These are phyloP conservation scores for Penicillium nordicum DNA, from an alignment of 2,329 filamentous ascomycete genomes.

Conservation along the genomic window DNA sequence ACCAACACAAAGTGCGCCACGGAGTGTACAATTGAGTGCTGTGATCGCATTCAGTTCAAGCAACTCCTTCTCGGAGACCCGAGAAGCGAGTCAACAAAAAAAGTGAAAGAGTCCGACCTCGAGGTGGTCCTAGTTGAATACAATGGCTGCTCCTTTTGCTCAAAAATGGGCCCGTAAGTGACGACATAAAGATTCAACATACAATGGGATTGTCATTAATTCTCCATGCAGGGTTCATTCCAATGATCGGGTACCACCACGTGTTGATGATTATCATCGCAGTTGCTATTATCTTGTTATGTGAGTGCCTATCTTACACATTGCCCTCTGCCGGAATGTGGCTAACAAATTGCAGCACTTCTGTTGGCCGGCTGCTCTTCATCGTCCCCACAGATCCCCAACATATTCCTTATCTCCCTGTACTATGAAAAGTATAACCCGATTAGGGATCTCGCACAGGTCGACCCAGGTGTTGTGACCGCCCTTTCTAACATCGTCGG, in stretches of 20 bases:
- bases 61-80: slow-evolving; percentile 40
- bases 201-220: slow-evolving; percentile 8
- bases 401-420: slow-evolving; percentile 96
- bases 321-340: slow-evolving; percentile 9
- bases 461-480: slow-evolving; percentile 80
- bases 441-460: slow-evolving; percentile 77
- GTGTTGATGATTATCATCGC: slow-evolving; percentile 97
- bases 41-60: slow-evolving; percentile 4
- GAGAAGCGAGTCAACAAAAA: slow-evolving; percentile 37
- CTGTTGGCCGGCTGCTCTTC: slow-evolving; percentile 94
- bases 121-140: slow-evolving; percentile 11
- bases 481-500: slow-evolving; percentile 90
- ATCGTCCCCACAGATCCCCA: slow-evolving; percentile 88
- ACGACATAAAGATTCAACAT: background rate
- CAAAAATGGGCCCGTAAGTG: slow-evolving; percentile 38
- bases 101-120: slow-evolving; percentile 12
- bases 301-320: slow-evolving; percentile 55
- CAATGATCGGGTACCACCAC: slow-evolving; percentile 69
- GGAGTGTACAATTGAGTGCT: slow-evolving; percentile 1
- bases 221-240: slow-evolving; percentile 50
- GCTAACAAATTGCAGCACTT: slow-evolving; percentile 60
- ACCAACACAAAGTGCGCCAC: background rate
- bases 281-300: slow-evolving; percentile 87
- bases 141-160: slow-evolving; percentile 32
- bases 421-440: slow-evolving; percentile 90